Base-by-base conservation (phyloP, 2,329 filamentous ascomycete species). In the Gaeumannomyces sp. region DNA sequence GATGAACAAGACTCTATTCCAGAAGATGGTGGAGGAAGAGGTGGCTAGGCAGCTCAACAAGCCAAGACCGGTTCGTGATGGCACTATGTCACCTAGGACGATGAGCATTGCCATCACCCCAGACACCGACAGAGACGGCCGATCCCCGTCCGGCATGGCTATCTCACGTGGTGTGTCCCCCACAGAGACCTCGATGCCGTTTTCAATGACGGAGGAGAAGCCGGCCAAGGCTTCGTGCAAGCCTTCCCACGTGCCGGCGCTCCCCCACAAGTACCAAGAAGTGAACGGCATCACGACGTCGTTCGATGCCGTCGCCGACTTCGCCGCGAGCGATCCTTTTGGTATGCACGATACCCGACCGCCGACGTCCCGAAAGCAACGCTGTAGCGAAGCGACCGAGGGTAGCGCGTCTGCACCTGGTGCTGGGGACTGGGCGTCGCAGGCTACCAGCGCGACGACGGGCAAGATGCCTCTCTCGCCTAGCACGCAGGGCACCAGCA, bases 1-100 rank as follows among this genome's bases (percentile, higher is more conserved):
- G 62, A 79, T 79, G 65, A 98, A 98, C 76, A 91, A 89, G 74
- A 77, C 78, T 2, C 81, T 89, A 7, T 98, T 96, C 83, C 85
- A 91, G 70, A 78, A 78, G 61, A 87, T 84, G 68, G 85, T 94
- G 58, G 80, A 84, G 53, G 80, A 87, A 62, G 89, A 90, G 69
- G 85, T 87, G 72, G 79, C 81, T 53, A 82, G 76, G 60, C 78
- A 79, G 70, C 78, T 77, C 19, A 72, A 76, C n/a, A 72, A 76
- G 33, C 73, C 73, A 64, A 75, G 71, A 57, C 72, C 73, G 27
- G 68, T 76, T 29, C 74, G 74, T 16, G 78, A 83, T 50, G 78
- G 76, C 35, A 75, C 78, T 0, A 74, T 80, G 14, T 82, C 80
- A 27, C 79, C 81, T 31, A 76, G 78, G 62, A 79, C 79, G 50